Evolutionary conservation across 2,329 filamentous ascomycete species (phyloP), one percentile per base, ranked within the genome.

Genomic region (Aspergillus vadensis): DNA sequence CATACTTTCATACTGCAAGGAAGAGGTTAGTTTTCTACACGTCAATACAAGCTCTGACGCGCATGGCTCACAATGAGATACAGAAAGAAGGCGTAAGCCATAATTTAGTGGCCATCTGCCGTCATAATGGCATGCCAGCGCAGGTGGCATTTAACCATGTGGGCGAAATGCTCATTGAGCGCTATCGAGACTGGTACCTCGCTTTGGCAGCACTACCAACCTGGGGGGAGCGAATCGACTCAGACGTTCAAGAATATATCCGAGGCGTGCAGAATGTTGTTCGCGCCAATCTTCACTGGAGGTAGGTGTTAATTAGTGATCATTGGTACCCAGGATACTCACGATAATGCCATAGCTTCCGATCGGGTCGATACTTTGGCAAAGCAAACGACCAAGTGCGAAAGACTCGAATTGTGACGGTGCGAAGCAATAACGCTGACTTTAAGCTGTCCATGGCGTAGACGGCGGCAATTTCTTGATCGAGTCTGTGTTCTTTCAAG

Each of bases 1-100:
- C 39, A 64, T 69, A 44, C 64, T 69, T n/a, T 70, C 67, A 36
- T 70, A 69, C 58, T 65, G 66, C 53, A 70, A 67, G 59, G 68
- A 70, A 59, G 65, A 69, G 60, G 67, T 68, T 27, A 54, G 52
- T 60, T 4, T 7, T 51, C 7, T n/a, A 12, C 8, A 1, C 8
- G 9, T 4, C n/a, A 56, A 17, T 23, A 17, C n/a, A 41, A 57
- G 17, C 6, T 15, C 10, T 4, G 3, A 3, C 19, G 12, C 17
- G 19, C 19, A 27, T 4, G 25, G 25, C 21, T 53, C 14, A 56
- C 39, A 56, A 27, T 32, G 2, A 23, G 21, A 14, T 17, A 36
- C 39, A 66, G 65, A 61, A 59, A 58, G 67, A 68, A 63, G 65
- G 63, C 12, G 62, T 67, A 15, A 51, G 19, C 9, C 66, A 69